A percentile compares a stretch with the other conserved stretches of the same genome.
phyloP scores from a whole-genome alignment of 371 early-diverging fungal species.

The Mucor indicus region DNA sequence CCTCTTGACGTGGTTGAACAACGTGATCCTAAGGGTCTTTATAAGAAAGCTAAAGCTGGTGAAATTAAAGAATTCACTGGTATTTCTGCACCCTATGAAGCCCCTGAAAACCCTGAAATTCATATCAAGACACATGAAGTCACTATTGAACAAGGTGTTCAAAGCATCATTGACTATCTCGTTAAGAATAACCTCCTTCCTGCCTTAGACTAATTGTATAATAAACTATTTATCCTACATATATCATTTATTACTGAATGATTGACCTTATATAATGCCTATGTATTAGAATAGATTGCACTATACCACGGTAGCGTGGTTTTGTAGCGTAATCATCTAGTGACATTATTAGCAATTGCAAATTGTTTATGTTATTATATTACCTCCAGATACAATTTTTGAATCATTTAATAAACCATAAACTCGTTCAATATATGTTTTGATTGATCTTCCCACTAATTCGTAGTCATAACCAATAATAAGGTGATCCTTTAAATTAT shows the following conservation, averaged over 20 bases:
- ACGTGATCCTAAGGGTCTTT: constrained; percentile 94
- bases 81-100: constrained; percentile 91
- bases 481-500: not conserved
- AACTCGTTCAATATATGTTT: constrained; percentile 6
- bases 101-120: constrained; percentile 79
- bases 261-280: constrained; percentile 1
- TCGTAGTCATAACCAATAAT: constrained; percentile 10
- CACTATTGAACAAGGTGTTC: constrained; percentile 69
- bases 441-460: constrained; percentile 2
- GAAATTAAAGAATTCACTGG: constrained; percentile 94
- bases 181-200: constrained; percentile 27
- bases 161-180: constrained; percentile 40
- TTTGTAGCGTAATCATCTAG: constrained; percentile 2
- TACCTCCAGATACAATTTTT: constrained; percentile 7
- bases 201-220: no score
- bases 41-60: constrained; percentile 92
- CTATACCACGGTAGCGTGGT: constrained; percentile 9
- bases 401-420: constrained; percentile 7
- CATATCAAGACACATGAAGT: constrained; percentile 77
- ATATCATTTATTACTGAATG: no score
- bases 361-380: not conserved
- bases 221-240: no score
- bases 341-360: no score
- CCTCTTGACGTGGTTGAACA: constrained; percentile 85
- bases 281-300: constrained; percentile 8